A percentile compares a stretch with the other conserved stretches of the same genome.
Evolutionary conservation across 495 filamentous ascomycete genomes (phyloP).

Genomic region (Chaetomium fimeti): DNA sequence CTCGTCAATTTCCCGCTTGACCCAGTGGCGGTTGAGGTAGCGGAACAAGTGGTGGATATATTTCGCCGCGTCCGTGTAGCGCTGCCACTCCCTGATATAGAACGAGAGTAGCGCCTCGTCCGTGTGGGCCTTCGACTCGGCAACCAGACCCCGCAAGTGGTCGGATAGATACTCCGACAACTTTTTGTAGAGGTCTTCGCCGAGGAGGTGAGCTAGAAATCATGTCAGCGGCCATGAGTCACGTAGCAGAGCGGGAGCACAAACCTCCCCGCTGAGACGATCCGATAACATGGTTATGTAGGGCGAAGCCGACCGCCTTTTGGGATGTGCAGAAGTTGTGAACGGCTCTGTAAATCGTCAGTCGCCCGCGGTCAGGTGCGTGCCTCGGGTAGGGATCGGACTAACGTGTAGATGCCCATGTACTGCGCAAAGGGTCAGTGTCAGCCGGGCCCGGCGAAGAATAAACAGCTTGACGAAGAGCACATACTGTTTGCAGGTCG

Average conservation of each 20-base stretch:
- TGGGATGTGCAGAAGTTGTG: conserved; percentile 99
- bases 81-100: conserved; percentile 94
- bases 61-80: conserved; percentile 91
- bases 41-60: conserved; percentile 96
- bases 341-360: conserved; percentile 64
- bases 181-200: conserved; percentile 93
- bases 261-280: conserved; percentile 74
- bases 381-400: conserved; percentile 5
- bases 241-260: conserved; percentile 26
- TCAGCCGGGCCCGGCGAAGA: conserved; percentile 11
- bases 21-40: conserved; percentile 98
- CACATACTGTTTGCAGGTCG: conserved; percentile 80
- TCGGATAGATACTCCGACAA: conserved; percentile 76
- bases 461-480: neutral
- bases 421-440: conserved; percentile 51
- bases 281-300: conserved; percentile 38
- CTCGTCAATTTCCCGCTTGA: conserved; percentile 98
- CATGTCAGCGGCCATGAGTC: conserved; percentile 25
- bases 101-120: conserved; percentile 92
- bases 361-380: neutral
- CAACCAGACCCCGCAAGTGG: conserved; percentile 67
- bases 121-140: conserved; percentile 68
- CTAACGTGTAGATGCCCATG: conserved; percentile 95
- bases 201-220: conserved; percentile 78
- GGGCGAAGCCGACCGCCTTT: conserved; percentile 64